These are phyloP conservation scores for Coniferiporia sulphurascens DNA, from an alignment of 1,284 basidiomycete genomes.

Conservation along the genomic window DNA sequence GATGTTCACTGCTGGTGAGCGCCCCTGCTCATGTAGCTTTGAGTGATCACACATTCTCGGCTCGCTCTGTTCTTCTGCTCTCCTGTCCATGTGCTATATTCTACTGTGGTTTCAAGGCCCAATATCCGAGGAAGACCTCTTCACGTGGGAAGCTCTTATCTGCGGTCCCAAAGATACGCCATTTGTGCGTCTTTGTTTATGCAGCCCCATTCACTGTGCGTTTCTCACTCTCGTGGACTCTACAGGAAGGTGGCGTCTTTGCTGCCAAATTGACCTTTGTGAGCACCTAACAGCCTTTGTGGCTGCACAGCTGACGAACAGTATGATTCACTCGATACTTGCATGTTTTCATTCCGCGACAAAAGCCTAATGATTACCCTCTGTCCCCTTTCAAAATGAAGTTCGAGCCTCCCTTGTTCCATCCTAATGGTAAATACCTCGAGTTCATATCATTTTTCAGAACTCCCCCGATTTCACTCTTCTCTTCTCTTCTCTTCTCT, in stretches of 20 bases:
- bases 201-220: neutral
- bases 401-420: constrained; percentile 95
- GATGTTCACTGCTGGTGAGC: constrained; percentile 87
- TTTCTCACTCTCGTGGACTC: neutral
- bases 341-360: constrained; percentile 1
- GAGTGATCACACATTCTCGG: neutral
- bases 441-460: neutral
- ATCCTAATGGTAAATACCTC: constrained; percentile 83
- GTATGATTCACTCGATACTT: constrained; percentile 6
- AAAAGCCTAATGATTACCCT: constrained; percentile 86
- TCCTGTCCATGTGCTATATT: constrained; percentile 7
- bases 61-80: neutral
- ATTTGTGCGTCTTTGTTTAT: constrained; percentile 58
- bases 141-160: constrained; percentile 97
- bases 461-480: neutral
- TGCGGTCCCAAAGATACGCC: constrained; percentile 97
- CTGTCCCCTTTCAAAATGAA: constrained; percentile 97
- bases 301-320: neutral
- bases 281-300: constrained; percentile 28
- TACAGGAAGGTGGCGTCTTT: constrained; percentile 93
- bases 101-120: constrained; percentile 51
- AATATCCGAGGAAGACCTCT: constrained; percentile 92
- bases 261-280: constrained; percentile 90
- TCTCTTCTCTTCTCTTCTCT: constrained; percentile 2
- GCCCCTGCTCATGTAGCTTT: constrained; percentile 8